phyloP scores from a whole-genome alignment of 192 early-diverging fungal species.

The Spinellus fusiger region DNA sequence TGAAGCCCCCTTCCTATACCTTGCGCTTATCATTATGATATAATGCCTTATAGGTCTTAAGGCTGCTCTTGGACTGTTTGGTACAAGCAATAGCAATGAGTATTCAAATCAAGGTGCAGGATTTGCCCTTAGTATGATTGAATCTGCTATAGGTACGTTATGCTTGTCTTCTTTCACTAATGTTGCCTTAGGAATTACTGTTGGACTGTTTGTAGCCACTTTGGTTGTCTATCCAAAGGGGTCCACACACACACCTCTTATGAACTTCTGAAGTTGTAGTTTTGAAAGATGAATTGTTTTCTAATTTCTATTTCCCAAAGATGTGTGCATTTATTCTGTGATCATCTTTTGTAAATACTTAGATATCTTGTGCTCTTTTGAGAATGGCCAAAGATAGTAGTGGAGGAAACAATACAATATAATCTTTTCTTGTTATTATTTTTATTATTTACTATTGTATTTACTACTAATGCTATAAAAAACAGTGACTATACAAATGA shows the following conservation, averaged over 20 bases:
- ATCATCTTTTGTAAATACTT: no score
- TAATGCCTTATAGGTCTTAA: constrained; percentile 14
- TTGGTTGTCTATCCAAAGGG: constrained; percentile 55
- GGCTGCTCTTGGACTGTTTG: constrained; percentile 29
- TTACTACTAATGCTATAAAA: no score
- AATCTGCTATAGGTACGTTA: constrained; percentile 24
- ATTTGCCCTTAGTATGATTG: constrained; percentile 46
- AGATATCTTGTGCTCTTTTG: no score
- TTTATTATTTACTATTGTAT: no score
- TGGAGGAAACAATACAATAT: no score
- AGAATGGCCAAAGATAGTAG: no score
- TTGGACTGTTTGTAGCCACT: constrained; percentile 63
- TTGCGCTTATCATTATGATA: not conserved
- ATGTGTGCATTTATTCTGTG: no score
- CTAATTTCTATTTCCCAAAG: no score
- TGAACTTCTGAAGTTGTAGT: constrained; percentile 38
- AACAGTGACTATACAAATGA: no score
- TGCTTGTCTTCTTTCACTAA: not conserved
- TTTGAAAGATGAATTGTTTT: no score
- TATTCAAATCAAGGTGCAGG: constrained; percentile 33
- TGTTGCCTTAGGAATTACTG: constrained; percentile 55
- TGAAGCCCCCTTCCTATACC: not conserved
- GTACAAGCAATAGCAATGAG: not conserved
- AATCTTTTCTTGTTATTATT: no score
- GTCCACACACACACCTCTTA: constrained; percentile 38